Conservation (phyloP, 768 basidiomycete genomes). For the Leccinum aurantiacum region DNA sequence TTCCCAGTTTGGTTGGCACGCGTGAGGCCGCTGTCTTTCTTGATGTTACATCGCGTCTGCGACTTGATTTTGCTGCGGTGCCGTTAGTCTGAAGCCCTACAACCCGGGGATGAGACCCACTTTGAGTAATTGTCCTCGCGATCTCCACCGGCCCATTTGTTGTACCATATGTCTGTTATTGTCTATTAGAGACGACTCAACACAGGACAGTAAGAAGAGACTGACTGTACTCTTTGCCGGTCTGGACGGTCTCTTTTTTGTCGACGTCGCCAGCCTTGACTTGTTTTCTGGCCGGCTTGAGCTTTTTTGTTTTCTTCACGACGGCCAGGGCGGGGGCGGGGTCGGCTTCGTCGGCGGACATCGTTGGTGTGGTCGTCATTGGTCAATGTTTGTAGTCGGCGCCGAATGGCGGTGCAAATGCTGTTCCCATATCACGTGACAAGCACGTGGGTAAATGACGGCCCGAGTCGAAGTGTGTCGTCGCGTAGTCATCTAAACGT, state of each 20-base stretch:
- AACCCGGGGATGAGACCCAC: slow-evolving; percentile 44
- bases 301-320: slow-evolving; percentile 52
- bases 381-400: slow-evolving; percentile 6
- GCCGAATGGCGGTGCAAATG: not conserved
- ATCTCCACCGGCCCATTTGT: slow-evolving; percentile 99
- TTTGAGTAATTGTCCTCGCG: slow-evolving; percentile 95
- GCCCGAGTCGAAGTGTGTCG: slow-evolving; percentile 13
- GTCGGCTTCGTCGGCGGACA: slow-evolving; percentile 33
- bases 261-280: slow-evolving; percentile 89
- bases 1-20: slow-evolving; percentile 92
- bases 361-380: slow-evolving; percentile 10
- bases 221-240: slow-evolving; percentile 95
- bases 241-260: slow-evolving; percentile 84
- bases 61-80: slow-evolving; percentile 82
- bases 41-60: slow-evolving; percentile 88
- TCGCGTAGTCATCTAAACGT: slow-evolving; percentile 6
- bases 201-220: slow-evolving; percentile 15
- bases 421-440: slow-evolving; percentile 22
- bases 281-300: slow-evolving; percentile 92
- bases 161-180: slow-evolving; percentile 89
- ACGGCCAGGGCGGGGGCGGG: slow-evolving; percentile 12
- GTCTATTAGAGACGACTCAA: slow-evolving; percentile 6
- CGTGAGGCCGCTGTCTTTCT: slow-evolving; percentile 87
- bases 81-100: slow-evolving; percentile 3
- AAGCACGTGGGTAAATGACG: slow-evolving; percentile 19